Percentiles rank a stretch among this genome's conserved stretches.
Conservation (phyloP, 306 rosid genomes). For the Malus asiatica region DNA sequence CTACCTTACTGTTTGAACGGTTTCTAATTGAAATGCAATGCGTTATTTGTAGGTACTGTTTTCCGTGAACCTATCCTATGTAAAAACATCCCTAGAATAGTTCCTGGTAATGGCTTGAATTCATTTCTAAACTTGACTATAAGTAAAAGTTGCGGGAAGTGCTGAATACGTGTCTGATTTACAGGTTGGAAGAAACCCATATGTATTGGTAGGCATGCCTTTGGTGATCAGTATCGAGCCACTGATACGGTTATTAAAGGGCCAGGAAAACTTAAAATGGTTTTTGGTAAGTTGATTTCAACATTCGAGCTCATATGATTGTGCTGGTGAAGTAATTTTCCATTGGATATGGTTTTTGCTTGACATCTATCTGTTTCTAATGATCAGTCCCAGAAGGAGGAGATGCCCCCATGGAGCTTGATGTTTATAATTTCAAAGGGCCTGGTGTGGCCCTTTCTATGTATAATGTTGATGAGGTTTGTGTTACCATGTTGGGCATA, state of each 20-base stretch:
- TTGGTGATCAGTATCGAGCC: constrained; percentile 97
- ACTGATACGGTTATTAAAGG: constrained; percentile 66
- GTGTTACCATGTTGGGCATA: constrained; percentile 3
- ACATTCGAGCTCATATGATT: constrained; percentile 5
- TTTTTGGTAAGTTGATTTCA: constrained; percentile 54
- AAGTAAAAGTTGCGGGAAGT: constrained; percentile 11
- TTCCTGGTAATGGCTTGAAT: constrained; percentile 52
- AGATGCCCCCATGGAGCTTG: constrained; percentile 62
- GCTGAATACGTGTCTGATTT: constrained; percentile 32
- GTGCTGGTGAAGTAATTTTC: background rate
- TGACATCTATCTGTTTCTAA: constrained; percentile 14
- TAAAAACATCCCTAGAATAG: constrained; percentile 64
- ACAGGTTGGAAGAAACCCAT: constrained; percentile 98
- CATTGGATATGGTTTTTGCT: background rate
- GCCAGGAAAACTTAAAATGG: constrained; percentile 93
- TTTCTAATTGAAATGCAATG: background rate
- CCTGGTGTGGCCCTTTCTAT: constrained; percentile 89
- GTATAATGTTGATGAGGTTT: constrained; percentile 94
- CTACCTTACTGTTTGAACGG: background rate
- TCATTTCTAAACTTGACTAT: constrained; percentile 12
- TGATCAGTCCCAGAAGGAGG: constrained; percentile 73
- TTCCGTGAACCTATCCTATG: constrained; percentile 95
- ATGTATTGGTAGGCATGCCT: constrained; percentile 97
- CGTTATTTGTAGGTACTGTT: constrained; percentile 64
- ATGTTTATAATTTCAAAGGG: constrained; percentile 79